Base-by-base conservation (phyloP, 345 rosid species). In the Pistacia integerrima region DNA sequence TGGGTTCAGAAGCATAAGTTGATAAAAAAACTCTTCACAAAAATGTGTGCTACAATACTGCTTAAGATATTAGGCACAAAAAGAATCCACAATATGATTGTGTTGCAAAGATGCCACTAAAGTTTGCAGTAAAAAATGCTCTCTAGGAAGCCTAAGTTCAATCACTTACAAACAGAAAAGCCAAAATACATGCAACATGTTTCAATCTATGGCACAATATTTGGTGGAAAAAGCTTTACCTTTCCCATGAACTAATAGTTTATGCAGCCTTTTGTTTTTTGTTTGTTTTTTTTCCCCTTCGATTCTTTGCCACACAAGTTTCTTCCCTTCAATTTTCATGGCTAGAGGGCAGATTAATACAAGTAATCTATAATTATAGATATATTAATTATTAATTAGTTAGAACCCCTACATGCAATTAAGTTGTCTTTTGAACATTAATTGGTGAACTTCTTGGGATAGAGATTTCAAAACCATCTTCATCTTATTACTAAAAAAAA, bases 21-120 rank as follows among this genome's bases (percentile, higher is more conserved):
- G 33, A 30, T 30, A 30, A 30, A 30, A 30, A 30, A 30, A 30
- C 62, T n/a, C 36, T 33, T 22, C 57, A 76, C 6, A 17, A 60
- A 76, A 61, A 10, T 61, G 78, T 66, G 56, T 55, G 13, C 17
- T 77, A 67, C 60, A 81, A 81, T 79, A 77, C 75, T 84, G 89
- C 77, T 73, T 36, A 74, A 70, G 72, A 73, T 28, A 72, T 17
- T 83, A 74, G 77, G 80, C 79, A 73, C 54, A 61, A 64, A 70
- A 55, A 4, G 28, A 69, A 57, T 52, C 30, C 2, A 61, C 12
- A 20, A 63, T 38, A 86, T 82, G 80, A 82, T 80, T 78, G 49
- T 78, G 84, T 67, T 64, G 1, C 30, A 61, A 69, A 74, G 12
- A 57, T 58, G 13, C 28, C 56, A 5, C 41, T 58, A 10, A 18